Percentiles rank a stretch among this genome's conserved stretches.
phyloP scores from a whole-genome alignment of 805 yeast genomes.

The Candida ipomoeae region DNA sequence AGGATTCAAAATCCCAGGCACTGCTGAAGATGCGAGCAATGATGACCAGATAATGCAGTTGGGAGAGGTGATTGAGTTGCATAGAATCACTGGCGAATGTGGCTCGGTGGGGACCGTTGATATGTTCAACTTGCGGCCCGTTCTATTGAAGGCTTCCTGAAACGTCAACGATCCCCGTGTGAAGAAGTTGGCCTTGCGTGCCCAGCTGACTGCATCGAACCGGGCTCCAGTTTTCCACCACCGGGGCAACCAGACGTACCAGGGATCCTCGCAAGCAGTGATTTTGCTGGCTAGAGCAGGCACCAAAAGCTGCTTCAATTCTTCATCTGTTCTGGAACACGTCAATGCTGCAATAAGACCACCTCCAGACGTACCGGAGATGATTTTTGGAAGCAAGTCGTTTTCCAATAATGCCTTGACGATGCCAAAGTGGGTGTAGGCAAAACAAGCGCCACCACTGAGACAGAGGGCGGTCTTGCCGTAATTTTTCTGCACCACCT shows the following conservation, averaged over 20 bases:
- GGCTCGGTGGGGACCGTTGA: conserved; percentile 81
- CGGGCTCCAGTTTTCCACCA: conserved; percentile 76
- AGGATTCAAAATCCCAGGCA: conserved; percentile 77
- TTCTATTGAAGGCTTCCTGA: conserved; percentile 60
- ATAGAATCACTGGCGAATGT: conserved; percentile 73
- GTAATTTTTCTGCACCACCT: conserved; percentile 55
- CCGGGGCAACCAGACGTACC: conserved; percentile 56
- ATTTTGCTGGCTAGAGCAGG: conserved; percentile 62
- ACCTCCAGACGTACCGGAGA: conserved; percentile 81
- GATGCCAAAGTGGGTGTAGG: conserved; percentile 74
- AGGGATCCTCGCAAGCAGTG: conserved; percentile 65
- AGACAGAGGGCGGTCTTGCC: conserved; percentile 71
- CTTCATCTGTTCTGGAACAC: conserved; percentile 66
- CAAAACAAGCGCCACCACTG: conserved; percentile 78
- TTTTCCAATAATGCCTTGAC: conserved; percentile 66
- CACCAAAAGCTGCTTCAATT: conserved; percentile 48
- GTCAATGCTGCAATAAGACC: conserved; percentile 72
- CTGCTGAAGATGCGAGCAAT: conserved; percentile 73
- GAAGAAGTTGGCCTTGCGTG: conserved; percentile 62
- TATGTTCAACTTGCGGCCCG: conserved; percentile 68
- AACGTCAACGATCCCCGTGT: conserved; percentile 71
- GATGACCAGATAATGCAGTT: conserved; percentile 81
- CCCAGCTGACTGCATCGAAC: conserved; percentile 74
- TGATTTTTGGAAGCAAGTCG: conserved; percentile 60
- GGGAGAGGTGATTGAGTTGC: conserved; percentile 75